Evolutionary conservation across 1,284 basidiomycete genomes (phyloP), one percentile per base, ranked within the genome.

Genomic region (Malassezia globosa): DNA sequence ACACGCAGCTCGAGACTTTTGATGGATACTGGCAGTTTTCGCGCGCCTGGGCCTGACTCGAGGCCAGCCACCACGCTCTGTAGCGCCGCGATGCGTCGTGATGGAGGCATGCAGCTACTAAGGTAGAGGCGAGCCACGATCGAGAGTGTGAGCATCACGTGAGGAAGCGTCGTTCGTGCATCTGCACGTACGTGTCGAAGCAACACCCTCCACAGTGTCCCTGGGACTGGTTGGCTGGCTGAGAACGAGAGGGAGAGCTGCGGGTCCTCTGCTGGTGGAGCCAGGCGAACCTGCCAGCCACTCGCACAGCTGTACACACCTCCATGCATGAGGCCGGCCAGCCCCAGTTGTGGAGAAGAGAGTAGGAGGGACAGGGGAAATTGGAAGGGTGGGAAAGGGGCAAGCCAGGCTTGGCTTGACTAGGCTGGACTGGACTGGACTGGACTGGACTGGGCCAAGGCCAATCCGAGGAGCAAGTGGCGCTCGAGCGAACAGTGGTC

Each of bases 21-120:
- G 8, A 52, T 35, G 21, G 16, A 18, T 21, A 26, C 8, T 4
- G 50, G 50, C 44, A 52, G 35, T 2, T 16, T 16, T 24, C 33
- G 44, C 21, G 44, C n/a, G 6, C 33, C 25, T 19, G 27, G 44
- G 27, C 38, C 45, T 29, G 24, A 31, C 41, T 47, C 13, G n/a
- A 52, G 38, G 14, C 10, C 13, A 13, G 38, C 44, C 14, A 51
- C 16, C 23, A 40, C 44, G 33, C 36, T 23, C 23, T 33, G 33
- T 10, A 29, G 25, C 39, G 49, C 11, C 29, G 29, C 29, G 24
- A 42, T 14, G 18, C 27, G 29, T 16, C 37, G 37, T 39, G 37
- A 39, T 21, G 35, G n/a, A 21, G 13, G 35, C 35, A 21, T 37
- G 35, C 10, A 10, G 35, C 29, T 10, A 8, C 29, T 31, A n/a